These are phyloP conservation scores for Rhodocollybia butyracea DNA, from an alignment of 768 basidiomycete genomes.

Conservation along the genomic window DNA sequence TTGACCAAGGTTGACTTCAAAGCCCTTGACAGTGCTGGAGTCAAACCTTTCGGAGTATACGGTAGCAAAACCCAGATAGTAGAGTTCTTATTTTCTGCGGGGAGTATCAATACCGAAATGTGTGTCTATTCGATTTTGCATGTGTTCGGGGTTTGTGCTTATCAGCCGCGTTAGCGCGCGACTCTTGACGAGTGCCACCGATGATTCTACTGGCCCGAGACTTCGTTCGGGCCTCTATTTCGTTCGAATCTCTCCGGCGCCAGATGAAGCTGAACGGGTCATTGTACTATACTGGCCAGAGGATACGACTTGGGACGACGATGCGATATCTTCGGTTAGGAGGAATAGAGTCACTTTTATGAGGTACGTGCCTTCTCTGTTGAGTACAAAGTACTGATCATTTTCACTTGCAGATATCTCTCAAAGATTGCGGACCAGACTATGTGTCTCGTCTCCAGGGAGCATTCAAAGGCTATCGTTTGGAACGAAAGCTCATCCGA, in stretches of 20 bases:
- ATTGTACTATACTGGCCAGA: slow-evolving; percentile 65
- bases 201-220: slow-evolving; percentile 18
- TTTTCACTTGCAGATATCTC: slow-evolving; percentile 43
- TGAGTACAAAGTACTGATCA: neutral
- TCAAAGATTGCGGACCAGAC: slow-evolving; percentile 58
- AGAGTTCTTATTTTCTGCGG: slow-evolving; percentile 35
- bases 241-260: slow-evolving; percentile 19
- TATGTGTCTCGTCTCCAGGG: slow-evolving; percentile 44
- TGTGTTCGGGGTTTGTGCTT: no score
- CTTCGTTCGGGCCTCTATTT: slow-evolving; percentile 54
- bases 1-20: slow-evolving; percentile 58
- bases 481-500: slow-evolving; percentile 34
- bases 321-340: slow-evolving; percentile 37
- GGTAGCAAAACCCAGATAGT: slow-evolving; percentile 52
- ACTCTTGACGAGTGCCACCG: slow-evolving; percentile 14
- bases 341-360: slow-evolving; percentile 61
- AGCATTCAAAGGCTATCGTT: slow-evolving; percentile 41
- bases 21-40: slow-evolving; percentile 37
- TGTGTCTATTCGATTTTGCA: no score
- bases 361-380: slow-evolving; percentile 34
- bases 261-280: slow-evolving; percentile 20
- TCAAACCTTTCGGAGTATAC: slow-evolving; percentile 57
- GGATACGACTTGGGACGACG: slow-evolving; percentile 54
- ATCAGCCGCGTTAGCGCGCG: slow-evolving; percentile 12
- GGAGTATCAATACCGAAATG: slow-evolving; percentile 35